Conservation (phyloP, 2,329 filamentous ascomycete species). For the Fragosphaeria purpurea region DNA sequence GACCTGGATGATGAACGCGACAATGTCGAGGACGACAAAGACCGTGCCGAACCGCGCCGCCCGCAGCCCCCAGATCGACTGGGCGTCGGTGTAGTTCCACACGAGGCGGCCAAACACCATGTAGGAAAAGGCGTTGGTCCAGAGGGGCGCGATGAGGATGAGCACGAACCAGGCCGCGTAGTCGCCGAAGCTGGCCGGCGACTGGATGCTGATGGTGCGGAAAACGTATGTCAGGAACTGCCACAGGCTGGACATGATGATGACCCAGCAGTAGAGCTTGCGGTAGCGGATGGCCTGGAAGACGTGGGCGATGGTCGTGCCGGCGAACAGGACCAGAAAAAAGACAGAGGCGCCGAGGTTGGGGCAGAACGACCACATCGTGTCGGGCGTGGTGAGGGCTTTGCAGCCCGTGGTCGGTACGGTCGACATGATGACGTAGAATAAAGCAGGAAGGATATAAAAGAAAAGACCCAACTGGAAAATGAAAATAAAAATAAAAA, state of each 20-base stretch:
- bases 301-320: not conserved
- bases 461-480: too few species aligned
- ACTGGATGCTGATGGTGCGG: constrained; percentile 26
- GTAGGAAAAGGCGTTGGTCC: constrained; percentile 35
- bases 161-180: constrained; percentile 24
- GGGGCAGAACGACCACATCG: constrained; percentile 10
- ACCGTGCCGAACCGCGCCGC: constrained; percentile 29
- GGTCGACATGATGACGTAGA: too few species aligned
- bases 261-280: constrained; percentile 22
- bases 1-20: constrained; percentile 36
- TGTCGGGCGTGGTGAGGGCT: constrained; percentile 3
- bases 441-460: too few species aligned
- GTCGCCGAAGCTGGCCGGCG: constrained; percentile 20
- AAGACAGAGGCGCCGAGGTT: constrained; percentile 3
- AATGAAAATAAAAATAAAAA: too few species aligned
- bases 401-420: not conserved
- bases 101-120: constrained; percentile 33
- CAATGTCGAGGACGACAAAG: constrained; percentile 37
- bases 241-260: constrained; percentile 29
- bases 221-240: constrained; percentile 17
- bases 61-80: constrained; percentile 19
- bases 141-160: constrained; percentile 32
- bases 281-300: constrained; percentile 4
- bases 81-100: constrained; percentile 27
- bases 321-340: constrained; percentile 5